phyloP scores from a whole-genome alignment of 2,329 filamentous ascomycete species.

The Colletotrichum liaoningense region DNA sequence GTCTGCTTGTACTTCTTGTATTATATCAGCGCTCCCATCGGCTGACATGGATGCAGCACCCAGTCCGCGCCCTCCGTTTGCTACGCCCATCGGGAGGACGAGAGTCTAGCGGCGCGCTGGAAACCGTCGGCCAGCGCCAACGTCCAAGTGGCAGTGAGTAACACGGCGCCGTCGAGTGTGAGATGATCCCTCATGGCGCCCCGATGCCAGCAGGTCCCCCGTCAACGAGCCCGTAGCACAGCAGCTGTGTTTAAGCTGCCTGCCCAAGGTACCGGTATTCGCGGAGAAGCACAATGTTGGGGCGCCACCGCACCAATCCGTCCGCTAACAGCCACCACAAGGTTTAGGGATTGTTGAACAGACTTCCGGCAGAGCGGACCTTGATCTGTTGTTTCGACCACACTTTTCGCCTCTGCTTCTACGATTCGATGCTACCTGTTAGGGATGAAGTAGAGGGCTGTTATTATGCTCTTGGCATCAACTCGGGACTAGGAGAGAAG shows the following conservation, averaged over 20 bases:
- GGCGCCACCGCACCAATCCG: constrained; percentile 7
- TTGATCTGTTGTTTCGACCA: constrained; percentile 8
- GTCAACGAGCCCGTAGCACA: not conserved
- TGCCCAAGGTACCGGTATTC: not conserved
- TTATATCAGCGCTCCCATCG: constrained; percentile 1
- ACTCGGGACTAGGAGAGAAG: not conserved
- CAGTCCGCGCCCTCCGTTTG: not conserved
- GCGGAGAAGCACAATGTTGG: not conserved
- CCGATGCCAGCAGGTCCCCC: not conserved
- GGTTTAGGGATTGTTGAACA: constrained; percentile 10
- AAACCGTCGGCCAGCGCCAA: constrained; percentile 15
- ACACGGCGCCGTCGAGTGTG: not conserved
- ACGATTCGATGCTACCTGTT: not conserved
- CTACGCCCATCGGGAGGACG: not conserved
- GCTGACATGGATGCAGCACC: not conserved
- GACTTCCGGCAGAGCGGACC: not conserved
- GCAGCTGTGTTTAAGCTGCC: not conserved
- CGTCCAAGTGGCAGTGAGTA: not conserved
- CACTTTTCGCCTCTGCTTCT: not conserved
- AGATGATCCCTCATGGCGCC: not conserved
- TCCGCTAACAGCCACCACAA: constrained; percentile 4
- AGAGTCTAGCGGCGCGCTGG: constrained; percentile 1
- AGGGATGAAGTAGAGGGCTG: not conserved
- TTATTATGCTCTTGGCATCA: not conserved
- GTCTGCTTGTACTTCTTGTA: not conserved